Evolutionary conservation across 2,329 filamentous ascomycete species (phyloP).

Genomic region (Catunica adiposa): DNA sequence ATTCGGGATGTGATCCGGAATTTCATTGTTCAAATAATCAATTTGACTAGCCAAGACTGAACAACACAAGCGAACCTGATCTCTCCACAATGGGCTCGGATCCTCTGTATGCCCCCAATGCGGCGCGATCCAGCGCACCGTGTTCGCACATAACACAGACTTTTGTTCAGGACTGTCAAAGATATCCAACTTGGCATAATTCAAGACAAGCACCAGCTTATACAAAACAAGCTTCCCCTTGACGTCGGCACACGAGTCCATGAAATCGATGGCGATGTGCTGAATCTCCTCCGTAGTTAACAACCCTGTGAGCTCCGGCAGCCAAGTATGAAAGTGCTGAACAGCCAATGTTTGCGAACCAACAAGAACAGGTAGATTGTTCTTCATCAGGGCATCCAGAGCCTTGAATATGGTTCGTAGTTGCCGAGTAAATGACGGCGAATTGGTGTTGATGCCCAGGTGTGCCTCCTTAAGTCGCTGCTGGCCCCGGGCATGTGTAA

Average conservation of each 20-base stretch:
- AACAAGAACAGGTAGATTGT: constrained; percentile 66
- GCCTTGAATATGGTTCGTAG: constrained; percentile 78
- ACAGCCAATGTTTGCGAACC: constrained; percentile 90
- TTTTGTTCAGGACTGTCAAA: constrained; percentile 67
- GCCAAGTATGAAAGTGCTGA: constrained; percentile 92
- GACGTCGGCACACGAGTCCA: constrained; percentile 75
- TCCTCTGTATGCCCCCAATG: constrained; percentile 71
- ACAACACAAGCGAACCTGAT: constrained; percentile 85
- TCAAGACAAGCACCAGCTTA: constrained; percentile 82
- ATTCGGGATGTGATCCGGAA: constrained; percentile 79
- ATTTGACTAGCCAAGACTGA: constrained; percentile 80
- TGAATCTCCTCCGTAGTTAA: constrained; percentile 72
- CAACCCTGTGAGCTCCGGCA: constrained; percentile 71
- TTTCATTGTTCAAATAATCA: constrained; percentile 59
- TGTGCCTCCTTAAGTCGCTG: constrained; percentile 78
- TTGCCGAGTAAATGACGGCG: constrained; percentile 61
- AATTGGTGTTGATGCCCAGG: constrained; percentile 65
- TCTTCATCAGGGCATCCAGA: constrained; percentile 78
- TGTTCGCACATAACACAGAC: constrained; percentile 59
- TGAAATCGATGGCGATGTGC: constrained; percentile 80
- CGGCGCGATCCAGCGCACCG: constrained; percentile 75
- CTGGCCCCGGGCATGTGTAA: constrained; percentile 72
- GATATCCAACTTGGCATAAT: constrained; percentile 67
- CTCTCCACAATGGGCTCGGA: constrained; percentile 72
- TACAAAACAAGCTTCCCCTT: constrained; percentile 86